Evolutionary conservation across 2,329 filamentous ascomycete genomes (phyloP).

Genomic region (Aspergillus calidoustus): DNA sequence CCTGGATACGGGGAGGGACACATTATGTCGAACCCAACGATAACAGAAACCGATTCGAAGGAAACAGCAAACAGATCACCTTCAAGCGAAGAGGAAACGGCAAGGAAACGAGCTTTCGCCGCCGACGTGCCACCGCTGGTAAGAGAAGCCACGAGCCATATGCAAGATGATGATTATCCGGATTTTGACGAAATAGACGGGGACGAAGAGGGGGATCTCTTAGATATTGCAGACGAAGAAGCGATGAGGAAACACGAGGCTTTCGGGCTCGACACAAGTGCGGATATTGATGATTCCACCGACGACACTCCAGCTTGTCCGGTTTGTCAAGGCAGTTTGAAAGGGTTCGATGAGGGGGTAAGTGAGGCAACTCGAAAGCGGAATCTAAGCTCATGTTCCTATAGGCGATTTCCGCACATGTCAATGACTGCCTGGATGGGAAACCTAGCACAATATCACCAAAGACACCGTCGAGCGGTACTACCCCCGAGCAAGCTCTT

Average conservation of each 20-base stretch:
- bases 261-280: slow-evolving; percentile 27
- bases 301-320: slow-evolving; percentile 63
- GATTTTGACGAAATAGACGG: slow-evolving; percentile 66
- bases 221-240: slow-evolving; percentile 64
- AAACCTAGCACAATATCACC: slow-evolving; percentile 65
- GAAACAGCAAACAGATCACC: neutral
- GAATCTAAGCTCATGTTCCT: neutral
- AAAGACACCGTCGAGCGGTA: slow-evolving; percentile 19
- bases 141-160: slow-evolving; percentile 54
- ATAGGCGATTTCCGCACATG: slow-evolving; percentile 78
- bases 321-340: slow-evolving; percentile 72
- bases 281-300: slow-evolving; percentile 23
- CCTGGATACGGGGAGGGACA: slow-evolving; percentile 19
- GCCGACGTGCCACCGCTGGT: slow-evolving; percentile 48
- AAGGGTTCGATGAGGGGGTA: slow-evolving; percentile 57
- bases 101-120: slow-evolving; percentile 26
- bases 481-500: slow-evolving; percentile 27
- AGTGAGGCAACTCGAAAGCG: slow-evolving; percentile 16
- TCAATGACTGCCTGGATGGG: slow-evolving; percentile 91
- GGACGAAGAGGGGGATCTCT: slow-evolving; percentile 62
- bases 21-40: neutral
- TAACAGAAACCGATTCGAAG: slow-evolving; percentile 1
- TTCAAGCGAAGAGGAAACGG: slow-evolving; percentile 14
- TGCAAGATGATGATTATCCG: slow-evolving; percentile 54
- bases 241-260: slow-evolving; percentile 33